Percentiles rank a stretch among this genome's conserved stretches.
These are phyloP conservation scores for Sugiyamaella qingdaonensis DNA, from an alignment of 805 yeast genomes.

Conservation along the genomic window DNA sequence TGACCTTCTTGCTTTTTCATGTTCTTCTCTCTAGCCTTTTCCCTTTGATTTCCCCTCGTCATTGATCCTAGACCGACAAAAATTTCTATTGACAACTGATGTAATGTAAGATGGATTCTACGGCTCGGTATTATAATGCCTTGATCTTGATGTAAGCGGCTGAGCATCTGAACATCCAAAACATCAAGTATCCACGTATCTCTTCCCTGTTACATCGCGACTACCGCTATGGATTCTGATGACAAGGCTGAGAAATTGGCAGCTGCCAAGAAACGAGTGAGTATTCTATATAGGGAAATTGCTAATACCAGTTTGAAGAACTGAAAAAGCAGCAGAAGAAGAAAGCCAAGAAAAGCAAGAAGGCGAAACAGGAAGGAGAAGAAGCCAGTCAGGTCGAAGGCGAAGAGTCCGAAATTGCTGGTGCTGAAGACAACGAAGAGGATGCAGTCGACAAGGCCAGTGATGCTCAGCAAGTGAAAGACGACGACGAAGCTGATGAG, in stretches of 20 bases:
- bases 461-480: not conserved
- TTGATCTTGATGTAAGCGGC: no score
- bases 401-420: not conserved
- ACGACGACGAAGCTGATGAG: not conserved
- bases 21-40: conserved; percentile 85
- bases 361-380: conserved; percentile 26
- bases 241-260: conserved; percentile 59
- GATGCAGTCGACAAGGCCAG: not conserved
- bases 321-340: conserved; percentile 54
- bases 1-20: conserved; percentile 64
- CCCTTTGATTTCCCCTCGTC: conserved; percentile 98
- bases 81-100: not conserved
- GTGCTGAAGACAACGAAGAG: not conserved
- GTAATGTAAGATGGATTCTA: no score
- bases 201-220: no score
- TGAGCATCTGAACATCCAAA: no score
- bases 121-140: no score
- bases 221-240: not conserved
- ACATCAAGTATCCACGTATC: no score
- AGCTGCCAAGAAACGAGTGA: conserved; percentile 64
- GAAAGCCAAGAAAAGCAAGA: conserved; percentile 44
- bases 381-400: not conserved
- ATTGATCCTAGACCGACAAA: conserved; percentile 34
- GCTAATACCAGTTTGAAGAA: conserved; percentile 49
- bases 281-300: conserved; percentile 16